Conservation (phyloP, 345 rosid genomes). For the Hibiscus trionum region DNA sequence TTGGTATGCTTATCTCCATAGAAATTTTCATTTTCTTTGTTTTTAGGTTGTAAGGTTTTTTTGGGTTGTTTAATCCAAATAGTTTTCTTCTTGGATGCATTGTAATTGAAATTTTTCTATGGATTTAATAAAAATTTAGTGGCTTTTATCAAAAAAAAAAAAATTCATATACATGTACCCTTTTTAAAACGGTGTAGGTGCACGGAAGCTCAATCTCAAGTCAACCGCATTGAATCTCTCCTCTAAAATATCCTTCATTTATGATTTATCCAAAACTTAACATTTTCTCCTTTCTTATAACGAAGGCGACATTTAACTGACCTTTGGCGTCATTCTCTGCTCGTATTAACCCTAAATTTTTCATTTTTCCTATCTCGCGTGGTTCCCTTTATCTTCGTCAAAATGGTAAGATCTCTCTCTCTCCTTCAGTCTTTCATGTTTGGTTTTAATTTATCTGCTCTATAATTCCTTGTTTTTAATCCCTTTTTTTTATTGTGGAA, state of each 20-base stretch:
- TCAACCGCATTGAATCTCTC: neutral
- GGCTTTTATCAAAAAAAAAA: no score
- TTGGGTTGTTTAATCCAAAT: no score
- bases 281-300: neutral
- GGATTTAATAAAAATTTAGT: no score
- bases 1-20: no score
- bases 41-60: no score
- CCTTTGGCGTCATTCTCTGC: neutral
- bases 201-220: neutral
- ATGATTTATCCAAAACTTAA: neutral
- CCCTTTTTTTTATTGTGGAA: neutral
- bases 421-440: neutral
- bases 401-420: neutral
- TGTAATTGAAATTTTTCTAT: no score
- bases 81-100: no score
- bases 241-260: neutral
- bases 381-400: neutral
- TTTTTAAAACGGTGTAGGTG: neutral
- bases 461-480: neutral
- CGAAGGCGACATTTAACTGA: neutral
- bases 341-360: neutral
- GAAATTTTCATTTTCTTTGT: no score
- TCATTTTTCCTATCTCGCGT: neutral
- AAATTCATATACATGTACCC: no score
- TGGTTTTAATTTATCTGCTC: neutral